Percentiles rank a stretch among this genome's conserved stretches.
phyloP scores from a whole-genome alignment of 1,139 yeast species.

The Yamadazyma mexicana region DNA sequence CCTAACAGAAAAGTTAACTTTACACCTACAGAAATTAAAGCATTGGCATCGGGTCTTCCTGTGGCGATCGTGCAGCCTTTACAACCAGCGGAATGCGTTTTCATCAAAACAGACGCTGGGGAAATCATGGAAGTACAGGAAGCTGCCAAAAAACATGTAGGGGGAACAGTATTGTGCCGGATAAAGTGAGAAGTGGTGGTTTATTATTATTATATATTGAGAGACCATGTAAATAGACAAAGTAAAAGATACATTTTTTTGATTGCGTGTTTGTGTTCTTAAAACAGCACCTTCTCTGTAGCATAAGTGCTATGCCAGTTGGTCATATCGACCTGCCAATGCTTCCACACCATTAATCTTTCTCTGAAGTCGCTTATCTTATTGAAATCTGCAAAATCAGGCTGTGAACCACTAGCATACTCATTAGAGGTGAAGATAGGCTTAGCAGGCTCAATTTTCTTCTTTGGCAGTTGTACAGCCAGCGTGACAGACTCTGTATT shows the following conservation, averaged over 20 bases:
- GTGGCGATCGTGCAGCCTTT: conserved; percentile 77
- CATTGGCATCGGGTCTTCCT: conserved; percentile 73
- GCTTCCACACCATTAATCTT: conserved; percentile 62
- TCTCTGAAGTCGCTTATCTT: conserved; percentile 40
- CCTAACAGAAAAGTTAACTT: conserved; percentile 80
- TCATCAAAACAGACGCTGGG: conserved; percentile 53
- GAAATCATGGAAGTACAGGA: conserved; percentile 77
- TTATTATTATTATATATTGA: conserved; percentile 6
- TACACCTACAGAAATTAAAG: conserved; percentile 61
- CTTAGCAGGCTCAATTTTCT: conserved; percentile 28
- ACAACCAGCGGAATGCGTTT: conserved; percentile 87
- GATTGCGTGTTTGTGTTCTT: no score
- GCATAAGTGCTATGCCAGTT: conserved; percentile 53
- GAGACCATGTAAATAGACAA: conserved; percentile 1
- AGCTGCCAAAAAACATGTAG: conserved; percentile 71
- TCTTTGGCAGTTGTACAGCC: conserved; percentile 8
- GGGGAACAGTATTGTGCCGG: conserved; percentile 83
- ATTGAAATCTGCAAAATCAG: conserved; percentile 22
- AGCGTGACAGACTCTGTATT: background rate
- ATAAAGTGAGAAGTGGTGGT: conserved; percentile 44
- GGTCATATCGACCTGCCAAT: conserved; percentile 87
- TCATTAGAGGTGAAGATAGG: conserved; percentile 37
- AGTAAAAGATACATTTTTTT: background rate
- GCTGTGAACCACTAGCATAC: conserved; percentile 34
- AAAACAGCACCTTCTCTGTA: conserved; percentile 25